Evolutionary conservation across 306 rosid species (phyloP).

Genomic region (Medicago lupulina): DNA sequence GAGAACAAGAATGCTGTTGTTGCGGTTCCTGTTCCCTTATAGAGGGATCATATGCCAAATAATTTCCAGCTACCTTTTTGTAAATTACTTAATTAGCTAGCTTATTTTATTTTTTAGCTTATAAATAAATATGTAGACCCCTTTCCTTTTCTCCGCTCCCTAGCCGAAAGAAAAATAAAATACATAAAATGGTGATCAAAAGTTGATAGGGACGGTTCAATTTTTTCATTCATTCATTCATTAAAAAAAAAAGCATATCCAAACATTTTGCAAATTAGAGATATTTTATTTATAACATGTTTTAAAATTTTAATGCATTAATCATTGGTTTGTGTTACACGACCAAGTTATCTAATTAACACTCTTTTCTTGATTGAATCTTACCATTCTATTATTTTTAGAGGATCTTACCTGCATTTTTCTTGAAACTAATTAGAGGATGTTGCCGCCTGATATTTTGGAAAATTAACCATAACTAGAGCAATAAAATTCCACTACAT

Average conservation of each 20-base stretch:
- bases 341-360: not conserved
- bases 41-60: not conserved
- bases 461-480: conserved; percentile 14
- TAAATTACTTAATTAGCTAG: not conserved
- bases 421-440: not conserved
- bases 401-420: not conserved
- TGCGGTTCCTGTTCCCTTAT: not conserved
- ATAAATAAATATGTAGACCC: not conserved
- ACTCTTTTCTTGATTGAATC: not conserved
- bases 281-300: not conserved
- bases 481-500: not conserved
- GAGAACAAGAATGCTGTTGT: not conserved
- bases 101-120: conserved; percentile 1
- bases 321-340: not conserved
- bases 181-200: not conserved
- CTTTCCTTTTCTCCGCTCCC: not conserved
- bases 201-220: conserved; percentile 6
- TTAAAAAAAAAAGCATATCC: not conserved
- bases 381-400: not conserved
- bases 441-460: not conserved
- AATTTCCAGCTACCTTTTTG: not conserved
- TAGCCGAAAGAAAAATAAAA: conserved; percentile 8
- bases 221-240: not conserved
- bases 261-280: not conserved
- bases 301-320: too few species aligned